Percentiles rank a stretch among this genome's conserved stretches.
Evolutionary conservation across 2,329 filamentous ascomycete genomes (phyloP).

Genomic region (Cercospora brassicicola): DNA sequence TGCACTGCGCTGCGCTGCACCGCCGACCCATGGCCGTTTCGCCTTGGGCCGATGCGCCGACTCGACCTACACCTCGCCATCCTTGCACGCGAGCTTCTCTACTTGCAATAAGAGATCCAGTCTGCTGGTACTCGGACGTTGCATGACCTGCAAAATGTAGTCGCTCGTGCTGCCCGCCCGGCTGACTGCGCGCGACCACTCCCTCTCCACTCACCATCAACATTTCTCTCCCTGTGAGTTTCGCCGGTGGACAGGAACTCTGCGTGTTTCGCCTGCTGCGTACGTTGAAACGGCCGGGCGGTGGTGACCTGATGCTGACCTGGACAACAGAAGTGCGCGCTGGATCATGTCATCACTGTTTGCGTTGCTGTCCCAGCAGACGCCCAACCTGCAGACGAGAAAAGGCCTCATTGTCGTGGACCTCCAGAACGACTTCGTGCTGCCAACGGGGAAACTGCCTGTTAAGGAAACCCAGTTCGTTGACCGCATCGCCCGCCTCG

Average conservation of each 20-base stretch:
- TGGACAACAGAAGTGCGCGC: not conserved
- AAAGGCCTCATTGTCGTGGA: constrained; percentile 80
- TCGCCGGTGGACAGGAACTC: not conserved
- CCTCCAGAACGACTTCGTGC: constrained; percentile 86
- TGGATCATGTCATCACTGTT: constrained; percentile 45
- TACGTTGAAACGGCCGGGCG: not conserved
- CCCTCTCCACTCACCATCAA: constrained; percentile 7
- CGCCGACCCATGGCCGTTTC: not conserved
- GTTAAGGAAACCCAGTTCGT: constrained; percentile 66
- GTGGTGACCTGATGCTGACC: not conserved
- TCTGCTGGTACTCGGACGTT: constrained; percentile 23
- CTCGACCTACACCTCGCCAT: constrained; percentile 13
- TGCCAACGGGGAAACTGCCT: constrained; percentile 65
- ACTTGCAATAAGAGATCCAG: constrained; percentile 21
- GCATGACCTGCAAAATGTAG: constrained; percentile 24
- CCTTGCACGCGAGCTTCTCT: constrained; percentile 22
- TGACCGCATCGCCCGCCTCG: constrained; percentile 64
- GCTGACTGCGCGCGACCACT: constrained; percentile 13
- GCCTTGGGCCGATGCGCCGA: not conserved
- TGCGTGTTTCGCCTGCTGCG: not conserved
- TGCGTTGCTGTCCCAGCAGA: constrained; percentile 48
- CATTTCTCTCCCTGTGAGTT: not conserved
- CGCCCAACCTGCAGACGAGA: constrained; percentile 57
- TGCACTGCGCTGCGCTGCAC: not conserved
- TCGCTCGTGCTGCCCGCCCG: constrained; percentile 7